Evolutionary conservation across 116 monocot genomes (phyloP).

Genomic region (Posidonia oceanica): DNA sequence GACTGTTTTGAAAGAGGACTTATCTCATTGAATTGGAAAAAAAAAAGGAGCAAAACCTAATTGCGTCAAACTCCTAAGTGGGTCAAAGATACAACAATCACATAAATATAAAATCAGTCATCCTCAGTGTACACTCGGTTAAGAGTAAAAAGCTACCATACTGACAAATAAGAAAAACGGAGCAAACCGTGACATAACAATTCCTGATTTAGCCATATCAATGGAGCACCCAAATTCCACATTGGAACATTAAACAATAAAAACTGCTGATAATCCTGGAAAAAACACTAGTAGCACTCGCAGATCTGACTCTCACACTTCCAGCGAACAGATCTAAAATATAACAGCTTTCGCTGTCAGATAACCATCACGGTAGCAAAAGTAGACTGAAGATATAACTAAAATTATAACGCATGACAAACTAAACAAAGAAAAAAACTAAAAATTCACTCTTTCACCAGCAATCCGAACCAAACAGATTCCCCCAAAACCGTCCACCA

Average conservation of each 20-base stretch:
- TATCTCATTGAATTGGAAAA: too few species aligned
- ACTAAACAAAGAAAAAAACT: slow-evolving; percentile 1
- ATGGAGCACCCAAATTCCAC: neutral
- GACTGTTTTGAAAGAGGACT: too few species aligned
- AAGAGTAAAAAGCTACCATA: too few species aligned
- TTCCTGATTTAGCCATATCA: neutral
- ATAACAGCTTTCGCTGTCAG: neutral
- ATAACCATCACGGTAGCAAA: neutral
- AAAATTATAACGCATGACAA: neutral
- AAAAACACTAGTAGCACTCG: neutral
- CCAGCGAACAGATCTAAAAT: neutral
- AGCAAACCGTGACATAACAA: neutral
- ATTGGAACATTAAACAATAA: neutral
- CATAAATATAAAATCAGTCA: too few species aligned
- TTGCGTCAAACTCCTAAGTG: too few species aligned
- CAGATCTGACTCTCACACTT: neutral
- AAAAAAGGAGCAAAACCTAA: too few species aligned
- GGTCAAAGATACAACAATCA: too few species aligned
- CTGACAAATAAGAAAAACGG: neutral
- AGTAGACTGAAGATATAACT: neutral
- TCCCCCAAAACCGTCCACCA: too few species aligned
- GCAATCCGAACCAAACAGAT: too few species aligned
- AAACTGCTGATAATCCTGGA: neutral
- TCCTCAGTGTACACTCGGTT: too few species aligned
- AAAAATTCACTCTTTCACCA: neutral